Percentiles rank a stretch among this genome's conserved stretches.
phyloP scores from a whole-genome alignment of 2,329 filamentous ascomycete genomes.

The Aspergillus spinulosporus region DNA sequence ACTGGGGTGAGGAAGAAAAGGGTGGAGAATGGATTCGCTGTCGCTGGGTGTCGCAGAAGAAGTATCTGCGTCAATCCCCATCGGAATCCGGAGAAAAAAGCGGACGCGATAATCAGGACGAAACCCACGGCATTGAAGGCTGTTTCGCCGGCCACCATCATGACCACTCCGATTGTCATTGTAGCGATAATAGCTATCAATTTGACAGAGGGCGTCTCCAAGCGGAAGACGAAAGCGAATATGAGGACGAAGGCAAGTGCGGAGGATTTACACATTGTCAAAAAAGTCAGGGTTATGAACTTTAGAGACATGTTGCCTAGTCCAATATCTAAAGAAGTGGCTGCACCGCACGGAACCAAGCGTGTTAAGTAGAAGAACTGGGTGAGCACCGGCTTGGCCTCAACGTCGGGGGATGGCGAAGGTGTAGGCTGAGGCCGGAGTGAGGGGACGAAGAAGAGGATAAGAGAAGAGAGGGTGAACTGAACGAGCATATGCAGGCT shows the following conservation, averaged over 20 bases:
- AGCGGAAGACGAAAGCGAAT: constrained; percentile 90
- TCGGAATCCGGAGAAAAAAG: constrained; percentile 93
- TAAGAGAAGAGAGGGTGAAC: constrained; percentile 74
- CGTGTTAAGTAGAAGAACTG: constrained; percentile 88
- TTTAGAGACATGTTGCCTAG: constrained; percentile 93
- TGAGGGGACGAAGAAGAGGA: constrained; percentile 79
- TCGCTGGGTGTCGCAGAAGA: constrained; percentile 88
- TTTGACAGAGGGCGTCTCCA: constrained; percentile 83
- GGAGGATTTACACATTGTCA: constrained; percentile 99
- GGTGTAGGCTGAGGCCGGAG: constrained; percentile 64
- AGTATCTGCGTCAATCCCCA: constrained; percentile 99
- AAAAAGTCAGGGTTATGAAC: constrained; percentile 95
- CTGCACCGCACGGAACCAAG: constrained; percentile 86
- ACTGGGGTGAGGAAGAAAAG: constrained; percentile 97
- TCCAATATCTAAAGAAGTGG: constrained; percentile 93
- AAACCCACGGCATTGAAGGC: constrained; percentile 87
- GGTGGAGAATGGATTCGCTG: constrained; percentile 92
- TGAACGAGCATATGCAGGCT: constrained; percentile 95
- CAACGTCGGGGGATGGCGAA: constrained; percentile 38
- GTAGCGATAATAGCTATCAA: constrained; percentile 82
- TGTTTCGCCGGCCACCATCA: constrained; percentile 97
- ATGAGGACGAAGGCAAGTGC: constrained; percentile 91
- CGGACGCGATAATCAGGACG: constrained; percentile 85
- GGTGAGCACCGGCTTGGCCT: constrained; percentile 68
- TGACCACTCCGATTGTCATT: constrained; percentile 91